These are phyloP conservation scores for Castanospermum australe DNA, from an alignment of 306 rosid species.

Conservation along the genomic window DNA sequence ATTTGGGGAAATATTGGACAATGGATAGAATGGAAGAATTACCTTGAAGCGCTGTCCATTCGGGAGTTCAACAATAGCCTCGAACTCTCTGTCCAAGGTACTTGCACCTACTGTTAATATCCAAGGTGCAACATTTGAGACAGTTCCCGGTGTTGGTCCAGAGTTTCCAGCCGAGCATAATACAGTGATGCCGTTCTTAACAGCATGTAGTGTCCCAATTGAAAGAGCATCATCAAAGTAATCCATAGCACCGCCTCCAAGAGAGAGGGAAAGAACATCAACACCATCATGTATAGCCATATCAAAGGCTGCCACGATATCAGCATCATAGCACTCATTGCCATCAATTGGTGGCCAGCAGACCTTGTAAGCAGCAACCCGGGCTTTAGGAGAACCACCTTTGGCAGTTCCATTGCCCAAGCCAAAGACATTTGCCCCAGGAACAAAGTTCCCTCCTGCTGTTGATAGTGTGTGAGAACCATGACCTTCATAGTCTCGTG, in stretches of 20 bases:
- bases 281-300: constrained; percentile 73
- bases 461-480: constrained; percentile 86
- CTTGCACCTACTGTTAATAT: constrained; percentile 74
- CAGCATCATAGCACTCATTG: constrained; percentile 53
- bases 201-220: constrained; percentile 68
- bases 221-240: constrained; percentile 43
- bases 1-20: neutral
- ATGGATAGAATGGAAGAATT: neutral
- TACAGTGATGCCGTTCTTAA: constrained; percentile 49
- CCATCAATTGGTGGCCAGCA: constrained; percentile 53
- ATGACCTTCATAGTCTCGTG: constrained; percentile 59
- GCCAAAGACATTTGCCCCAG: constrained; percentile 51
- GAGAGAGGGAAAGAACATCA: constrained; percentile 63
- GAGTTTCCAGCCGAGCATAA: constrained; percentile 64
- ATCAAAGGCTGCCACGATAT: constrained; percentile 61
- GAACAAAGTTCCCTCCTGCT: constrained; percentile 63
- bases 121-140: constrained; percentile 70
- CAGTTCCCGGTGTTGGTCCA: constrained; percentile 47
- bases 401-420: constrained; percentile 67
- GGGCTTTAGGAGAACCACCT: constrained; percentile 78
- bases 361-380: constrained; percentile 70
- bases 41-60: constrained; percentile 54
- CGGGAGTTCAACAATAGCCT: constrained; percentile 43
- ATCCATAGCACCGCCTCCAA: constrained; percentile 28
- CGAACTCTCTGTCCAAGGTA: constrained; percentile 60